Evolutionary conservation across 495 filamentous ascomycete species (phyloP), one percentile per base, ranked within the genome.

Genomic region (Cercophora sp.): DNA sequence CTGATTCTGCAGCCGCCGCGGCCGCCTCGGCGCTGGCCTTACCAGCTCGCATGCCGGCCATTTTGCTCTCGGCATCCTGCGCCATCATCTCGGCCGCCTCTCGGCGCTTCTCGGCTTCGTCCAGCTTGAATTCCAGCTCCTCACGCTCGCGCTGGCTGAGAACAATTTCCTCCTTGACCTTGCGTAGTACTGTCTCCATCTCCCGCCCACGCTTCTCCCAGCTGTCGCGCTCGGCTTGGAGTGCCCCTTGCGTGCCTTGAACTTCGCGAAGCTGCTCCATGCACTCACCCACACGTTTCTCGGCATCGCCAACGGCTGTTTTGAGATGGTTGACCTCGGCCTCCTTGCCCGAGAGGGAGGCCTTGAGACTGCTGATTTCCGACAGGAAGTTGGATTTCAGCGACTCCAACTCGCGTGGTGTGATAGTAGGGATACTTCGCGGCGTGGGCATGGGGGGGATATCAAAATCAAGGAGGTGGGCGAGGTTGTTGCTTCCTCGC

Each of bases 401-500:
- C 5, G 83, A 86, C 61, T 98, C 93, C 1, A 97, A 75, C 69
- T 98, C 93, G 23, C 93, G 85, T 1, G 91, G 87, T 2, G 94
- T 96, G 55, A 97, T 84, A 11, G 85, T 87, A 1, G 93, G 93
- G 35, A 97, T 82, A 35, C 88, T 94, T 49, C 92, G 86, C 15
- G 93, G 93, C 1, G 93, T 97, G 3, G 91, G 90, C 9, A 85
- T 79, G 2, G 89, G 88, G 8, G 90, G 89, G 13, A 96, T 85
- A 56, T 96, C 91, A 63, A 96, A 96, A 65, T 98, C 93, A 31
- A 98, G 80, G 8, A 97, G 78, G 56, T 86, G 86, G 26, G 74
- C 68, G 42, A 67, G 58, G 50, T 52, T 55, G 43, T 49, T 63
- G 27, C 48, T 39, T 6, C 26, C 8, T 9, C 69, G 65, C 16